These are phyloP conservation scores for Tricholoma flavovirens DNA, from an alignment of 768 basidiomycete genomes.

Conservation along the genomic window DNA sequence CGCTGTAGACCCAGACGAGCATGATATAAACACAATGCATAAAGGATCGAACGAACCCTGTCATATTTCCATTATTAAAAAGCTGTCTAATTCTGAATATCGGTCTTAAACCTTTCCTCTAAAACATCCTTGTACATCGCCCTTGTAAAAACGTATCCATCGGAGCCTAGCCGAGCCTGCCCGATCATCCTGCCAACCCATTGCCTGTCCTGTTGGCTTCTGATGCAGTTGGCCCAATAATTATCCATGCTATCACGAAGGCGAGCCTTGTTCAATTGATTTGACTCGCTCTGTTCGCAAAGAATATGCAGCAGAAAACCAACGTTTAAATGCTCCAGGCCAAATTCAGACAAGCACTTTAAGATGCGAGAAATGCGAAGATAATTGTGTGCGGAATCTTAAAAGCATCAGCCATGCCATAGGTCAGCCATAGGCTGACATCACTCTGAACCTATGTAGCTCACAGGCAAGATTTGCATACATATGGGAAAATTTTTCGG, in stretches of 20 bases:
- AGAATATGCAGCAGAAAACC: slow-evolving; percentile 68
- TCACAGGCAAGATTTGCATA: slow-evolving; percentile 64
- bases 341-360: slow-evolving; percentile 69
- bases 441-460: slow-evolving; percentile 24
- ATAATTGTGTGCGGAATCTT: slow-evolving; percentile 69
- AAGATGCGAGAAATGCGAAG: slow-evolving; percentile 73
- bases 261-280: slow-evolving; percentile 41
- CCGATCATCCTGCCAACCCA: slow-evolving; percentile 48
- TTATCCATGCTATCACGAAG: slow-evolving; percentile 63
- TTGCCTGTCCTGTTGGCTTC: slow-evolving; percentile 51
- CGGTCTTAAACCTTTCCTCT: slow-evolving; percentile 22
- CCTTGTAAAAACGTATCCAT: slow-evolving; percentile 47
- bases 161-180: slow-evolving; percentile 39
- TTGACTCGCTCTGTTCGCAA: slow-evolving; percentile 59
- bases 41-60: neutral
- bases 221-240: slow-evolving; percentile 74
- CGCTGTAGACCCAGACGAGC: neutral
- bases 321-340: slow-evolving; percentile 55
- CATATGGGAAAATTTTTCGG: slow-evolving; percentile 42
- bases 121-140: slow-evolving; percentile 50
- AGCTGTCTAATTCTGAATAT: slow-evolving; percentile 17
- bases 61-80: neutral
- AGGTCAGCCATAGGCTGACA: neutral
- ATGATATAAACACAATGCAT: neutral
- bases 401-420: neutral